phyloP scores from a whole-genome alignment of 345 rosid genomes.

The Euphorbia tirucalli region DNA sequence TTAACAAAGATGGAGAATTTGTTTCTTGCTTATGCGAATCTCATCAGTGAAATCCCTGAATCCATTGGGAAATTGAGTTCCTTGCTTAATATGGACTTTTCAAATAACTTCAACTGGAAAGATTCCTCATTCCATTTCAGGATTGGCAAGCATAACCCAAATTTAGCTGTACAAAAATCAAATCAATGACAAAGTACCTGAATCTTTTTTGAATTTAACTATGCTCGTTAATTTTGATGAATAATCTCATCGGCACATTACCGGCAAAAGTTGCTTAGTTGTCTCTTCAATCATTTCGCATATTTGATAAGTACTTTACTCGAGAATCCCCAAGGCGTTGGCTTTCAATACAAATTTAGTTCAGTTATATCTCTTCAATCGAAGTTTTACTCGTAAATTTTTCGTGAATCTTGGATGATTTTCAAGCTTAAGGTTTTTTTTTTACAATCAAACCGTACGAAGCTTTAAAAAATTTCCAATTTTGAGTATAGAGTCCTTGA shows the following conservation, averaged over 20 bases:
- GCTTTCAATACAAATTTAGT: conserved; percentile 47
- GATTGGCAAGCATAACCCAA: conserved; percentile 33
- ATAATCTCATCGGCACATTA: conserved; percentile 52
- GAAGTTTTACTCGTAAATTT: conserved; percentile 60
- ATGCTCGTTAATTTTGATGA: conserved; percentile 47
- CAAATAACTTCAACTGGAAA: conserved; percentile 42
- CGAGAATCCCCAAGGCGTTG: conserved; percentile 52
- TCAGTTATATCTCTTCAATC: conserved; percentile 61
- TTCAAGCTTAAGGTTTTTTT: conserved; percentile 42
- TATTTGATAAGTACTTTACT: conserved; percentile 55
- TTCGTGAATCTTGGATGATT: conserved; percentile 51
- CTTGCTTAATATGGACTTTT: conserved; percentile 47
- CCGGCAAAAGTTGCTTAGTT: conserved; percentile 46
- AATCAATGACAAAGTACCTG: conserved; percentile 52
- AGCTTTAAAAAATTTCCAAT: too few species aligned
- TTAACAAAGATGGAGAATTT: conserved; percentile 48
- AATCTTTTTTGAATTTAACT: conserved; percentile 44
- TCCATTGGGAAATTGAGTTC: conserved; percentile 44
- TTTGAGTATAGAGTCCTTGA: too few species aligned
- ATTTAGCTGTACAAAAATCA: conserved; percentile 48
- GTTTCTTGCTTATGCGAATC: conserved; percentile 24
- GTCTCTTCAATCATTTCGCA: conserved; percentile 39
- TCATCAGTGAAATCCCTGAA: conserved; percentile 55
- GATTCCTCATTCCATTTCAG: conserved; percentile 47
- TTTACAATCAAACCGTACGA: too few species aligned